phyloP scores from a whole-genome alignment of 2,329 filamentous ascomycete species.

The Fusarium sp. region DNA sequence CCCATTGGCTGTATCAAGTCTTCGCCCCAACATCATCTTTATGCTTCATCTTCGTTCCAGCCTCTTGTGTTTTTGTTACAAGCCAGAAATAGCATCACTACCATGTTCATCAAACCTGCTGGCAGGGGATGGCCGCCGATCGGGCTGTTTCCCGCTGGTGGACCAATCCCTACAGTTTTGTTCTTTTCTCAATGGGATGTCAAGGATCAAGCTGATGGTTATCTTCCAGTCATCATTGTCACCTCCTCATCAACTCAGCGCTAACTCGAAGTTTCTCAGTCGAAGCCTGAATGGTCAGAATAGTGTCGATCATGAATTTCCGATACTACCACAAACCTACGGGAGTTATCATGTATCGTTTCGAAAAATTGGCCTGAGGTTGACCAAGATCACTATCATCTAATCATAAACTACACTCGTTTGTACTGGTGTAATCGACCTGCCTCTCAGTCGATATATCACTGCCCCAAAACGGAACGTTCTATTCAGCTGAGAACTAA shows the following conservation, averaged over 20 bases:
- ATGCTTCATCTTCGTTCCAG: constrained; percentile 34
- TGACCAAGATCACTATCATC: neutral
- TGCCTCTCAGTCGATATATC: constrained; percentile 3
- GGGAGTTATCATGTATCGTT: neutral
- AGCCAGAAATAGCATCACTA: constrained; percentile 37
- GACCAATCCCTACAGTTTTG: constrained; percentile 18
- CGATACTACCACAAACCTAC: neutral
- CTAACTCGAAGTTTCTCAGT: constrained; percentile 19
- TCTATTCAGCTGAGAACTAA: constrained; percentile 7
- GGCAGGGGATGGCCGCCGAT: constrained; percentile 23
- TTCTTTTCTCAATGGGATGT: constrained; percentile 18
- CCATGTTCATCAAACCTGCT: constrained; percentile 11
- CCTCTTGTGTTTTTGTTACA: constrained; percentile 12
- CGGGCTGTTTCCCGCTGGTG: constrained; percentile 27
- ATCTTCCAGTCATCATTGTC: constrained; percentile 20
- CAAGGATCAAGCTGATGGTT: constrained; percentile 13
- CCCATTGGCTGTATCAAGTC: constrained; percentile 36
- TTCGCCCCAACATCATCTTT: constrained; percentile 35
- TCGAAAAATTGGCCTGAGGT: neutral
- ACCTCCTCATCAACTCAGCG: constrained; percentile 19
- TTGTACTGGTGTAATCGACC: neutral
- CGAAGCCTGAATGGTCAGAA: constrained; percentile 15
- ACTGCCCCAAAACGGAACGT: neutral
- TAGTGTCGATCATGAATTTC: constrained; percentile 13
- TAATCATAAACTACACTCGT: neutral